Evolutionary conservation across 371 early-diverging fungal genomes (phyloP).

Genomic region (Actinomortierella ambigua): DNA sequence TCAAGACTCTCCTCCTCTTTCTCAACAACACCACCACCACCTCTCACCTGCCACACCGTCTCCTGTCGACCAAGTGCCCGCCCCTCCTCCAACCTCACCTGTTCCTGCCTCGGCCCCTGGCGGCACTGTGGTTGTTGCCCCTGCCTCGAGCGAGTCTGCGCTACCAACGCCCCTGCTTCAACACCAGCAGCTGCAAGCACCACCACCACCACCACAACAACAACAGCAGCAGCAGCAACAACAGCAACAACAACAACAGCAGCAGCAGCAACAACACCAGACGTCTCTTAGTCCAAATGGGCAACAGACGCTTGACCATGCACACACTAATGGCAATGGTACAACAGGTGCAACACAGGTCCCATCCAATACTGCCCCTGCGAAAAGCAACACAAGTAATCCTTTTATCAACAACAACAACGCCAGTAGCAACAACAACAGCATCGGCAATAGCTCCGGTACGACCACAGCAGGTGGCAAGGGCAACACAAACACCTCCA

Average conservation of each 20-base stretch:
- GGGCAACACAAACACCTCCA: not conserved
- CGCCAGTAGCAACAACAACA: constrained; percentile 5
- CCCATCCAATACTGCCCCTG: constrained; percentile 20
- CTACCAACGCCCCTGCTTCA: constrained; percentile 1
- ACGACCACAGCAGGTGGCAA: constrained; percentile 1
- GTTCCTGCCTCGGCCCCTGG: too few relatives aligned
- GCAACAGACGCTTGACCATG: constrained; percentile 25
- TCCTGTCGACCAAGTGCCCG: not conserved
- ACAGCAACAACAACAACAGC: constrained; percentile 23
- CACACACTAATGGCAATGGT: constrained; percentile 27
- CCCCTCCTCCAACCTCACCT: constrained; percentile 1
- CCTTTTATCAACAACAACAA: constrained; percentile 11
- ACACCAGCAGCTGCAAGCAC: constrained; percentile 22
- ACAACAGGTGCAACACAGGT: constrained; percentile 22
- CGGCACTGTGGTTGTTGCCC: too few relatives aligned
- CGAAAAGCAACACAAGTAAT: constrained; percentile 9
- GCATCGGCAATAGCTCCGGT: not conserved
- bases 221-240: constrained; percentile 45
- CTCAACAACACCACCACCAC: constrained; percentile 37
- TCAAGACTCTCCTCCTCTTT: constrained; percentile 26
- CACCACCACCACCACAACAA: constrained; percentile 41
- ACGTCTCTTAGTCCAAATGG: constrained; percentile 25
- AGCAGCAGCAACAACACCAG: constrained; percentile 17
- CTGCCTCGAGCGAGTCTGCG: too few relatives aligned
- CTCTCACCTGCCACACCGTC: constrained; percentile 10